Evolutionary conservation across 148 eudicot species (phyloP).

Genomic region (Linanthus parryae): DNA sequence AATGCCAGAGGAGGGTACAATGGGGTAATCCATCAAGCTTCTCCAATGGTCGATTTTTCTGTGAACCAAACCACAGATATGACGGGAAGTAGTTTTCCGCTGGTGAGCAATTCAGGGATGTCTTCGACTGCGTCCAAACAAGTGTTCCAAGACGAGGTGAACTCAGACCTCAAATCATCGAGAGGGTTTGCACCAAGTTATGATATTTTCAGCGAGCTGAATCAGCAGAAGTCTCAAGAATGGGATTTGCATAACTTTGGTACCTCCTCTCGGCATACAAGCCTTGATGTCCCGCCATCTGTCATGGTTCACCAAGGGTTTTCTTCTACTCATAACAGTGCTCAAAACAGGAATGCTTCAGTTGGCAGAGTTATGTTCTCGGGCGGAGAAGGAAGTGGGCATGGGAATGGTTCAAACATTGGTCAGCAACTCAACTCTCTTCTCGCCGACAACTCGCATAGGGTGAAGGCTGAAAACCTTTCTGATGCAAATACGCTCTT

Average conservation of each 20-base stretch:
- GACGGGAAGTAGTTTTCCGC: slow-evolving; percentile 41
- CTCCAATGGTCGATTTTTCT: slow-evolving; percentile 44
- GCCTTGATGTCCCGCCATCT: slow-evolving; percentile 45
- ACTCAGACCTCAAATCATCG: slow-evolving; percentile 40
- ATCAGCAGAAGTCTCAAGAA: slow-evolving; percentile 47
- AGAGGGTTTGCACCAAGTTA: slow-evolving; percentile 47
- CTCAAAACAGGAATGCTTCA: slow-evolving; percentile 21
- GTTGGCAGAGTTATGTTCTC: slow-evolving; percentile 34
- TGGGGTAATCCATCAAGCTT: slow-evolving; percentile 37
- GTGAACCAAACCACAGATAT: slow-evolving; percentile 31
- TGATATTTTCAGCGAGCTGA: slow-evolving; percentile 51
- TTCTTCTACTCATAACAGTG: slow-evolving; percentile 28
- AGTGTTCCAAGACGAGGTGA: slow-evolving; percentile 38
- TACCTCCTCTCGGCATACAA: slow-evolving; percentile 26
- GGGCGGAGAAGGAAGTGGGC: slow-evolving; percentile 29
- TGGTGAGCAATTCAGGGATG: slow-evolving; percentile 39
- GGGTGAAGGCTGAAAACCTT: slow-evolving; percentile 55
- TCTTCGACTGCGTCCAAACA: slow-evolving; percentile 29
- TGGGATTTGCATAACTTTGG: slow-evolving; percentile 54
- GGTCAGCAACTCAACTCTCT: slow-evolving; percentile 28
- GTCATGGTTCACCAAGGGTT: slow-evolving; percentile 50
- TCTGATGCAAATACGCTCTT: slow-evolving; percentile 43
- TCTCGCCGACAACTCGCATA: slow-evolving; percentile 27
- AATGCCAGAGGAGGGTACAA: slow-evolving; percentile 15
- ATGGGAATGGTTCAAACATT: slow-evolving; percentile 17